phyloP scores from a whole-genome alignment of 129 eudicot genomes.

The Centaurea solstitialis region DNA sequence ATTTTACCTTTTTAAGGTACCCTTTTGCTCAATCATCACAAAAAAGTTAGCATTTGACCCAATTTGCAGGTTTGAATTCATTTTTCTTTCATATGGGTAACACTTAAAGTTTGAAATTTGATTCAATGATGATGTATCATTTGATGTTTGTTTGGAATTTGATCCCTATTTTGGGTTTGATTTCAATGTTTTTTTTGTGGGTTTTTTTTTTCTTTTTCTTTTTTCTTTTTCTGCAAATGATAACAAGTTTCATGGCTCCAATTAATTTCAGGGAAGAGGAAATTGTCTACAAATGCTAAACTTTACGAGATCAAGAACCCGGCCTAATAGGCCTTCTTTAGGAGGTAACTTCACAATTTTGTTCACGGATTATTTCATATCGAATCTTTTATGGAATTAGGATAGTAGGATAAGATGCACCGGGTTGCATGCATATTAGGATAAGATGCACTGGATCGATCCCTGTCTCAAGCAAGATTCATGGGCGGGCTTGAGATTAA shows the following conservation, averaged over 20 bases:
- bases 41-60: constrained; percentile 10
- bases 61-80: not conserved
- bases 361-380: constrained; percentile 8
- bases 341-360: constrained; percentile 49
- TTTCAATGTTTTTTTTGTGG: not conserved
- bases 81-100: not conserved
- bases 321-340: constrained; percentile 65
- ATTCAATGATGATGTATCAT: not conserved
- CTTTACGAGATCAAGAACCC: constrained; percentile 54
- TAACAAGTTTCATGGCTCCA: not conserved
- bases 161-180: not conserved
- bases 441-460: too few relatives aligned
- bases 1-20: constrained; percentile 32
- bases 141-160: not conserved
- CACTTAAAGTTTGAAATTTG: not conserved
- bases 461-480: too few relatives aligned
- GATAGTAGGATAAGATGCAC: too few relatives aligned
- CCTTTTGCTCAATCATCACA: constrained; percentile 15
- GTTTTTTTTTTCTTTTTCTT: not conserved
- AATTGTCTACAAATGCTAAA: constrained; percentile 51
- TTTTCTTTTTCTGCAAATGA: not conserved
- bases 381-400: not conserved
- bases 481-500: too few relatives aligned
- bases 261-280: constrained; percentile 24
- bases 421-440: too few relatives aligned